Conservation (phyloP, 352 stramenopile species). For the Pythium utonaiense region DNA sequence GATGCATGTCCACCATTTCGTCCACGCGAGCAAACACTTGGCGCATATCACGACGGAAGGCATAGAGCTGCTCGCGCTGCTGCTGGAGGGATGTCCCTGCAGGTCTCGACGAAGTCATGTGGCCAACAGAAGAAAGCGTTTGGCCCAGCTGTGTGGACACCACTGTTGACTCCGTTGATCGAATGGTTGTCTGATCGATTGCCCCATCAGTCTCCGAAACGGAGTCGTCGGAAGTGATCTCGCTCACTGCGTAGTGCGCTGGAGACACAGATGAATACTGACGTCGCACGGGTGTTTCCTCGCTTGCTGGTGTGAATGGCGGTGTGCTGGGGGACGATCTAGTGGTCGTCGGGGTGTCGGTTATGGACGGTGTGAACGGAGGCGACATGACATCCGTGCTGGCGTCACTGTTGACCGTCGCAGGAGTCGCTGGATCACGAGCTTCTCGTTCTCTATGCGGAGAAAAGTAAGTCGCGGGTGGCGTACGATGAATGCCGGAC, state of each 20-base stretch:
- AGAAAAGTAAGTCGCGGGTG: not conserved
- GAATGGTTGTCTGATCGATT: not conserved
- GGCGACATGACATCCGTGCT: conserved; percentile 14
- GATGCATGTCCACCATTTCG: conserved; percentile 62
- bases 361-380: conserved; percentile 8
- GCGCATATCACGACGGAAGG: conserved; percentile 59
- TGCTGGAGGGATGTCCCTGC: conserved; percentile 11
- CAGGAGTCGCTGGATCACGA: not conserved
- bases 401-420: conserved; percentile 9
- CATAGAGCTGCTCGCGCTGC: conserved; percentile 51
- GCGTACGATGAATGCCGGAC: not conserved
- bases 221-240: not conserved
- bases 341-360: conserved; percentile 9
- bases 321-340: not conserved
- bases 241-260: not conserved
- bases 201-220: not conserved
- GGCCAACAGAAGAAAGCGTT: too few relatives aligned
- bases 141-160: not conserved
- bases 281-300: not conserved
- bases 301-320: conserved; percentile 7
- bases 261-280: not conserved
- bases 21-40: conserved; percentile 53
- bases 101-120: not conserved
- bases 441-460: not conserved
- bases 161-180: not conserved